Percentiles rank a stretch among this genome's conserved stretches.
phyloP scores from a whole-genome alignment of 2,329 filamentous ascomycete species.

The Ophiocordyceps australis region DNA sequence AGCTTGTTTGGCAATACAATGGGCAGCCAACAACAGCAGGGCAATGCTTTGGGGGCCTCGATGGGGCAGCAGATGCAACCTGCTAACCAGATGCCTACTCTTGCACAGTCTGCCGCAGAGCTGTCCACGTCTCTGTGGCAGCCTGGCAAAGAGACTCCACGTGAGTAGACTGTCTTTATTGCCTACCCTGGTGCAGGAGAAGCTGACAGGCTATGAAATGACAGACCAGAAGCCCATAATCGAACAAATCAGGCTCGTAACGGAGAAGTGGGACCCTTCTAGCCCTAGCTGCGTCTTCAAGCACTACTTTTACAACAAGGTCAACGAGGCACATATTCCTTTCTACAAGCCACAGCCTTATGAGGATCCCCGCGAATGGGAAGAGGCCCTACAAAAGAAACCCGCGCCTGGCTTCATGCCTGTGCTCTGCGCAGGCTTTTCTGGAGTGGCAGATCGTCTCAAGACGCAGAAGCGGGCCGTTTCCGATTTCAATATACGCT shows the following conservation, averaged over 20 bases:
- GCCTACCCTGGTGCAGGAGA: background rate
- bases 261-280: slow-evolving; percentile 56
- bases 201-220: background rate
- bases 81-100: slow-evolving; percentile 20
- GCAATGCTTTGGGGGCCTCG: slow-evolving; percentile 11
- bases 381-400: slow-evolving; percentile 66
- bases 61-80: slow-evolving; percentile 18
- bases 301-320: slow-evolving; percentile 76
- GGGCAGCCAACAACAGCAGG: too few species aligned
- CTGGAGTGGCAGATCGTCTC: slow-evolving; percentile 52
- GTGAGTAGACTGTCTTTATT: slow-evolving; percentile 14
- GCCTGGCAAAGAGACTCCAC: slow-evolving; percentile 28
- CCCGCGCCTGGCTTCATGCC: slow-evolving; percentile 62
- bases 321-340: slow-evolving; percentile 54
- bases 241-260: slow-evolving; percentile 54
- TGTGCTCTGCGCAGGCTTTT: slow-evolving; percentile 57
- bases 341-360: slow-evolving; percentile 53
- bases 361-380: slow-evolving; percentile 67
- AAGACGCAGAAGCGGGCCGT: slow-evolving; percentile 54
- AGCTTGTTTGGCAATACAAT: too few species aligned
- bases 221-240: slow-evolving; percentile 50
- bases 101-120: slow-evolving; percentile 26
- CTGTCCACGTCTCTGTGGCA: slow-evolving; percentile 33
- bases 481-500: slow-evolving; percentile 47
- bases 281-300: slow-evolving; percentile 57